Percentiles rank a stretch among this genome's conserved stretches.
Evolutionary conservation across 208 protist genomes (phyloP).

Genomic region (Strigomonas galati): DNA sequence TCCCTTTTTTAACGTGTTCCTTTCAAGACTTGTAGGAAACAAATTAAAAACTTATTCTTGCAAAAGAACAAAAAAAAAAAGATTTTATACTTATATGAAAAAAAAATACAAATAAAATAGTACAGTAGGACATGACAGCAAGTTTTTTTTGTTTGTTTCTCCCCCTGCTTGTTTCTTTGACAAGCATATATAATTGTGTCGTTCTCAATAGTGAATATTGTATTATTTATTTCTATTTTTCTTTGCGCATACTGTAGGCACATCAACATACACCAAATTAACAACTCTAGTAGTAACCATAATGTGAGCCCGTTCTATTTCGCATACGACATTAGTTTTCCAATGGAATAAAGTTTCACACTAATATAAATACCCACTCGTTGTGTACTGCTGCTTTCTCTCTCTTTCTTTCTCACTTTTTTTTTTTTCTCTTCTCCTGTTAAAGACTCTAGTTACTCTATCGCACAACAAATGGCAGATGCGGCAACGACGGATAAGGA

Average conservation of each 20-base stretch:
- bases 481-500: neutral
- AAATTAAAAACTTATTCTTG: neutral
- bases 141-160: no score
- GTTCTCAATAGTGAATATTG: neutral
- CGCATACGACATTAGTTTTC: no score
- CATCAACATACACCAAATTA: neutral
- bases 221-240: constrained; percentile 16
- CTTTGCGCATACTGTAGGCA: constrained; percentile 6
- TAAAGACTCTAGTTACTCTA: constrained; percentile 8
- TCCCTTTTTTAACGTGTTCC: neutral
- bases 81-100: neutral
- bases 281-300: no score
- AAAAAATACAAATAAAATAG: constrained; percentile 1
- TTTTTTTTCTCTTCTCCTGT: constrained; percentile 8
- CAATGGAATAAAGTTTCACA: no score
- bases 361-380: no score
- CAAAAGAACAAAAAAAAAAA: neutral
- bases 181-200: no score
- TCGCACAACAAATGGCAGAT: neutral
- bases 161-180: no score
- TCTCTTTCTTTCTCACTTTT: constrained; percentile 2
- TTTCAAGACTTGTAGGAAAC: neutral
- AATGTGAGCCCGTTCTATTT: no score
- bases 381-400: neutral
- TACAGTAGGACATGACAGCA: no score